phyloP scores from a whole-genome alignment of 441 rosid genomes.

The Populus hybrid region DNA sequence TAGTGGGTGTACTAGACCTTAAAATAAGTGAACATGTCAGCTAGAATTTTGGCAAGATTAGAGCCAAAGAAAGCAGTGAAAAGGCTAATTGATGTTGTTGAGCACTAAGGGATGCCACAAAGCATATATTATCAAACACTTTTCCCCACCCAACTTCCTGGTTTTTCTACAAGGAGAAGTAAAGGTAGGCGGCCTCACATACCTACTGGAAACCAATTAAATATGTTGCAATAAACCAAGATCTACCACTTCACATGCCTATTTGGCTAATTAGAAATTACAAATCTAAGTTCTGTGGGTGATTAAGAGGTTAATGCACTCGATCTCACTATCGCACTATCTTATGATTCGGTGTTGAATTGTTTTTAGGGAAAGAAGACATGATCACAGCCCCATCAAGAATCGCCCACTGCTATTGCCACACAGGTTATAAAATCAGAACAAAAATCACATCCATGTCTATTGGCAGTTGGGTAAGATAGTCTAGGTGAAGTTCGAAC shows the following conservation, averaged over 20 bases:
- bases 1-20: slow-evolving; percentile 40
- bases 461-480: neutral
- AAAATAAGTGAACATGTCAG: slow-evolving; percentile 43
- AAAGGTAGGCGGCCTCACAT: slow-evolving; percentile 3
- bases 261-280: neutral
- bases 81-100: slow-evolving; percentile 38
- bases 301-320: neutral
- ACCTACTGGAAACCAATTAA: slow-evolving; percentile 12
- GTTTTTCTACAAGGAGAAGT: slow-evolving; percentile 1
- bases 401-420: neutral
- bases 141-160: neutral
- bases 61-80: slow-evolving; percentile 29
- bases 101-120: slow-evolving; percentile 26
- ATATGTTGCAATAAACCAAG: neutral
- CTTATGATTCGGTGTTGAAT: neutral
- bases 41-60: slow-evolving; percentile 38
- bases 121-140: neutral
- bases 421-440: neutral
- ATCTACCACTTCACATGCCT: neutral
- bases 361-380: neutral
- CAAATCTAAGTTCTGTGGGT: neutral
- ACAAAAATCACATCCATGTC: neutral
- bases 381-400: neutral
- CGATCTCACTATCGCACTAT: neutral
- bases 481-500: neutral